Base-by-base conservation (phyloP, 1,139 yeast species). In the Kodamaea derodonti region DNA sequence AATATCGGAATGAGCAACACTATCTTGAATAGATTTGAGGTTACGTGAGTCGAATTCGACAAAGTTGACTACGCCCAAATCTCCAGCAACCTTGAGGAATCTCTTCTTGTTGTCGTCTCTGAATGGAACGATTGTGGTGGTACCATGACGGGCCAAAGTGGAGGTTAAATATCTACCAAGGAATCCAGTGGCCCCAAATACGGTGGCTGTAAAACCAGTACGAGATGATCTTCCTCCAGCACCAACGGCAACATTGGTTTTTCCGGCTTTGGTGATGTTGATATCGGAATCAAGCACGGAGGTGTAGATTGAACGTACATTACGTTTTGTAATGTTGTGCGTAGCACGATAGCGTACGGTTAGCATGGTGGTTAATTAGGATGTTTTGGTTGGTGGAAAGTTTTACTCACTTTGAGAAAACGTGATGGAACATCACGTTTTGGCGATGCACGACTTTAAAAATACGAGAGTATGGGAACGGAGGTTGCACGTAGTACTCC, bases 181-280 rank as follows among this genome's bases (percentile, higher is more conserved):
- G 58, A 82, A 80, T 1, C 95, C 95, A 34, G 79, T 64, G 24
- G 85, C 88, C 10, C 95, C 95, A 52, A 86, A 86, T 3, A 86
- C 92, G 5, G 95, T 85, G 20, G 92, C 95, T 5, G 92, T 84
- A 63, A 80, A 84, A 2, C 95, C 95, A n/a, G 92, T 81, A 66
- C 95, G 75, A 25, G 95, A 85, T 8, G 95, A 83, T 43, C 87
- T 74, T 27, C 95, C 95, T 30, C 95, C 95, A 33, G 78, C 64
- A 40, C 95, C 95, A 27, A 71, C 70, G 15, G 84, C 60, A 35
- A 83, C 58, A 48, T 79, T 72, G 29, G 87, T 81, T 54, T 86
- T 84, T 25, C 95, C 95, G 37, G 72, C 69, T 47, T 79, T 72
- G 41, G 94, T 82, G 58, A 86, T 79, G 61, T 83, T 81, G 51